phyloP scores from a whole-genome alignment of 768 basidiomycete genomes.

The Pulveroboletus sp. region DNA sequence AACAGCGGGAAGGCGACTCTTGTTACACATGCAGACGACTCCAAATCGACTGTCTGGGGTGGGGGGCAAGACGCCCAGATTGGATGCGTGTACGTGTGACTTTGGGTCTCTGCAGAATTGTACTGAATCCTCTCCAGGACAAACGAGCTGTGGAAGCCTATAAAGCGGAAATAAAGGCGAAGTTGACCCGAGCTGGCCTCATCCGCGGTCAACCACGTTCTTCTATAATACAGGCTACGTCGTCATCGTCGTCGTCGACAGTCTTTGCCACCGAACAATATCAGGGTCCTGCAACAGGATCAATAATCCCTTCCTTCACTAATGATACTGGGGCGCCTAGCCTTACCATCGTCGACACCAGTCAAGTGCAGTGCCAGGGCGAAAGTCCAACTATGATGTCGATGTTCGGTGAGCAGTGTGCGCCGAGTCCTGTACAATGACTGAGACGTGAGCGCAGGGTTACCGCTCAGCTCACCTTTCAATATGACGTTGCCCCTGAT shows the following conservation, averaged over 20 bases:
- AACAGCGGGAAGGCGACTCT: constrained; percentile 74
- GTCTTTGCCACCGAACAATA: constrained; percentile 34
- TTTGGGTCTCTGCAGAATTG: constrained; percentile 3
- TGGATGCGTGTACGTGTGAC: constrained; percentile 72
- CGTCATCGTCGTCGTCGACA: constrained; percentile 28
- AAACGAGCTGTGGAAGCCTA: constrained; percentile 78
- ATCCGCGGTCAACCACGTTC: constrained; percentile 80
- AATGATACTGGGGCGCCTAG: constrained; percentile 20
- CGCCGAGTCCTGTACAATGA: background rate
- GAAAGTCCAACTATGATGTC: constrained; percentile 28
- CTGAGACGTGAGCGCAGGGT: constrained; percentile 19
- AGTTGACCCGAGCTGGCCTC: constrained; percentile 70
- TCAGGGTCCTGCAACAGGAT: constrained; percentile 20
- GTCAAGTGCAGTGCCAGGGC: constrained; percentile 9
- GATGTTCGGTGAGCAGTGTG: constrained; percentile 25
- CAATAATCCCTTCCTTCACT: constrained; percentile 19
- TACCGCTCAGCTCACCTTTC: constrained; percentile 31
- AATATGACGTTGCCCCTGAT: constrained; percentile 25
- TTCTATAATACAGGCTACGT: constrained; percentile 40
- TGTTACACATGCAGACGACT: constrained; percentile 79
- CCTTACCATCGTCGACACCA: constrained; percentile 22
- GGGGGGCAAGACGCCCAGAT: constrained; percentile 81
- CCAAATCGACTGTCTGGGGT: constrained; percentile 78
- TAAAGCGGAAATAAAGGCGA: constrained; percentile 80
- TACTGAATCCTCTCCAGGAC: constrained; percentile 47